phyloP scores from a whole-genome alignment of 1,139 yeast genomes.

The Taphrina betulina region DNA sequence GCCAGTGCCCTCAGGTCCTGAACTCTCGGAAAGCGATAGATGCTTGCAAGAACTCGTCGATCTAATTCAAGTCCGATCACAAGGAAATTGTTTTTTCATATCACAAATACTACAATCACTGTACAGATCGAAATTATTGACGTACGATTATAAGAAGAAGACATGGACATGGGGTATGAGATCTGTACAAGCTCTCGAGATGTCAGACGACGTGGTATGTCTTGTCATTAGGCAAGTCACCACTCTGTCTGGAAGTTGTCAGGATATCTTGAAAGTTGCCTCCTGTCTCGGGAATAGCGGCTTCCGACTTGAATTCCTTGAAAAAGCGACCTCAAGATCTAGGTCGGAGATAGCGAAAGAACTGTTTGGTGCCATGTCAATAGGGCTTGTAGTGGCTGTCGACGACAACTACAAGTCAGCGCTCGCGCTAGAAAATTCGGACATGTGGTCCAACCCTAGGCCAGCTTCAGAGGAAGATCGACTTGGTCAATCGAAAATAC shows the following conservation, averaged over 20 bases:
- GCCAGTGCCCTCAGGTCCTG: neutral
- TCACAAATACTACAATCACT: conserved; percentile 20
- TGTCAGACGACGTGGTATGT: conserved; percentile 26
- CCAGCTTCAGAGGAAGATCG: neutral
- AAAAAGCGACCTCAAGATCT: neutral
- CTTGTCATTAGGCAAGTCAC: conserved; percentile 22
- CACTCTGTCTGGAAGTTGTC: conserved; percentile 5
- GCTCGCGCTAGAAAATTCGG: conserved; percentile 3
- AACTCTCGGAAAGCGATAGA: neutral
- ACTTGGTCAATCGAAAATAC: too few relatives aligned
- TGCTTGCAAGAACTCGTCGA: conserved; percentile 16
- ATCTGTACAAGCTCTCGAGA: conserved; percentile 7
- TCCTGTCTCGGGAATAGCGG: conserved; percentile 24
- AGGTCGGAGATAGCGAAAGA: conserved; percentile 13
- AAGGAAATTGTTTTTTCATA: conserved; percentile 26
- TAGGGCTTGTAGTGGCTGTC: conserved; percentile 24
- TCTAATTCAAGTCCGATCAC: conserved; percentile 11
- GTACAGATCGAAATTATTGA: conserved; percentile 1
- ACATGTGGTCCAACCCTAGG: neutral
- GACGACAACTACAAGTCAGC: conserved; percentile 19
- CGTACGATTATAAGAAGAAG: conserved; percentile 8
- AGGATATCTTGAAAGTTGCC: conserved; percentile 16
- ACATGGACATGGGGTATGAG: conserved; percentile 27
- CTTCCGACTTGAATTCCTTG: conserved; percentile 22
- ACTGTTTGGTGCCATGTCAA: conserved; percentile 20